phyloP scores from a whole-genome alignment of 441 rosid genomes.

The Jatropha multifida region DNA sequence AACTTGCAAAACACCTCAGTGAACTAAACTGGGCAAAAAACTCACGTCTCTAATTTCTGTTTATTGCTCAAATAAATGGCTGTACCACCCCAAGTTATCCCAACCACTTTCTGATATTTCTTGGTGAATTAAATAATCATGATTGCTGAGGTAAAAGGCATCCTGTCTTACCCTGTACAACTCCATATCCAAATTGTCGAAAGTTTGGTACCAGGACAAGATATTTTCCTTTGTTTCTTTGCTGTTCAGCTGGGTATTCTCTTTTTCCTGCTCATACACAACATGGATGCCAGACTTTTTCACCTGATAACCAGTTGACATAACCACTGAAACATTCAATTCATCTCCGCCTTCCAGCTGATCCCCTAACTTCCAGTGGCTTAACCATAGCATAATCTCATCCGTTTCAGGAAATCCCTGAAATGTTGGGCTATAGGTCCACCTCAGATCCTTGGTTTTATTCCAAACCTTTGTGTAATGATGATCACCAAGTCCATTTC shows the following conservation, averaged over 20 bases:
- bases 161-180: conserved; percentile 8
- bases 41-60: neutral
- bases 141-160: conserved; percentile 19
- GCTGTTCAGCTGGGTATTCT: conserved; percentile 6
- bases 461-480: conserved; percentile 11
- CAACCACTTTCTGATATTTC: neutral
- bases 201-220: neutral
- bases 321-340: conserved; percentile 14
- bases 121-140: conserved; percentile 15
- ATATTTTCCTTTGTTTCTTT: conserved; percentile 8
- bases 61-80: conserved; percentile 17
- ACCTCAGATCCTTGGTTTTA: conserved; percentile 11
- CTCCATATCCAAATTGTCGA: neutral
- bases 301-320: conserved; percentile 13
- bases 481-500: conserved; percentile 1
- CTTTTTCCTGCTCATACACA: conserved; percentile 13
- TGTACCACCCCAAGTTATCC: neutral
- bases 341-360: conserved; percentile 21
- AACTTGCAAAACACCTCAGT: neutral
- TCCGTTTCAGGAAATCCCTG: conserved; percentile 18
- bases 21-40: neutral
- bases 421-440: conserved; percentile 20
- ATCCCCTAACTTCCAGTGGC: conserved; percentile 30
- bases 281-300: conserved; percentile 15
- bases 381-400: conserved; percentile 19